Percentiles rank a stretch among this genome's conserved stretches.
Evolutionary conservation across 192 early-diverging fungal species (phyloP).

Genomic region (Lobulomyces angularis): DNA sequence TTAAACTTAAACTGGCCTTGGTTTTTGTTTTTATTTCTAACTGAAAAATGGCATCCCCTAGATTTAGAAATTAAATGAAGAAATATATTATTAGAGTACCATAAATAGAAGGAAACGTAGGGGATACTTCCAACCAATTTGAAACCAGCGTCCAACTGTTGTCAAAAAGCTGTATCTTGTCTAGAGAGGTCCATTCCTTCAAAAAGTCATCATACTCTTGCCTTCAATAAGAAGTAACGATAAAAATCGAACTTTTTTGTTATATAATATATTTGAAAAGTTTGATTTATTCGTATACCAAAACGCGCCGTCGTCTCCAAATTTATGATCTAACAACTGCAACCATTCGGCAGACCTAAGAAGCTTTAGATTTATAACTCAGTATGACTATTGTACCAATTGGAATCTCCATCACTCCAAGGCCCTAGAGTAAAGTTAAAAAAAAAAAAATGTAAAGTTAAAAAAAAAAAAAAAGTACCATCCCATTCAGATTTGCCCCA

Average conservation of each 20-base stretch:
- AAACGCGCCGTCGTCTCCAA: slow-evolving; percentile 19
- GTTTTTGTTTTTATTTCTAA: background rate
- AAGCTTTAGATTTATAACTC: background rate
- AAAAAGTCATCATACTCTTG: slow-evolving; percentile 19
- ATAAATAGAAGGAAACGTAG: slow-evolving; percentile 6
- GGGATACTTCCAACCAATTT: slow-evolving; percentile 6
- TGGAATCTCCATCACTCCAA: slow-evolving; percentile 13
- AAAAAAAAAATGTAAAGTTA: too few species aligned
- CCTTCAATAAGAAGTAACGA: slow-evolving; percentile 5
- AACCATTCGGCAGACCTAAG: slow-evolving; percentile 18
- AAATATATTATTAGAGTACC: too few species aligned
- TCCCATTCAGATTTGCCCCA: slow-evolving; percentile 39
- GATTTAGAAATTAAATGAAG: too few species aligned
- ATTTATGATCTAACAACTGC: slow-evolving; percentile 13
- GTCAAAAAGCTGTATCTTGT: slow-evolving; percentile 13
- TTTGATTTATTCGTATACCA: slow-evolving; percentile 6
- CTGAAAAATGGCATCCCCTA: slow-evolving; percentile 5
- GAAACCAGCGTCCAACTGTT: slow-evolving; percentile 9
- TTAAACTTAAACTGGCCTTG: slow-evolving; percentile 10
- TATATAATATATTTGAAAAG: background rate
- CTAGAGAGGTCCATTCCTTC: slow-evolving; percentile 9
- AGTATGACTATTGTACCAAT: slow-evolving; percentile 10
- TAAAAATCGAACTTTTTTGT: background rate
- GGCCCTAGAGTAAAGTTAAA: too few species aligned
- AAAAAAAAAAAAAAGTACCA: too few species aligned